Evolutionary conservation across 2,329 filamentous ascomycete species (phyloP), one percentile per base, ranked within the genome.

Genomic region (Aspergillus latus): DNA sequence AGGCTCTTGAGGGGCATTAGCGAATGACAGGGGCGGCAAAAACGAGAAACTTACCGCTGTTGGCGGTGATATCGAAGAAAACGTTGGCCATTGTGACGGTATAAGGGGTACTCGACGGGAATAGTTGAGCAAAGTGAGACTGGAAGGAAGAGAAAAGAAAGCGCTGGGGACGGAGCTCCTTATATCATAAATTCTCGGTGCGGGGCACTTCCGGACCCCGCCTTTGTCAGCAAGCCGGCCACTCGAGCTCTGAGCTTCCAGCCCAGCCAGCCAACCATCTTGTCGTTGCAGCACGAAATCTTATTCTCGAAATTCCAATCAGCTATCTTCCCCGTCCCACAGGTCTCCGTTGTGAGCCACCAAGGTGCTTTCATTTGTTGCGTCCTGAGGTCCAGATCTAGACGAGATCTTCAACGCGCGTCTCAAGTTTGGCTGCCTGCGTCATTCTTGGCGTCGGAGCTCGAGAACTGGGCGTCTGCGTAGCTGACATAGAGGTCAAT

Each of bases 1-100:
- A 9, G 54, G 16, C 6, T 9, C 54, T 56, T 26, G 11, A 34
- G 16, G 11, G 21, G 11, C 2, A 13, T 44, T 28, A 37, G 26
- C 26, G 15, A 30, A 6, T 9, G 6, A 4, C 21, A 39, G 29
- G 5, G 9, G 32, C 13, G 15, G 28, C 1, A 16, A 5, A 10
- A 13, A 2, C 10, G 30, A 5, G 7, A 7, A 26, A 16, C 42
- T 30, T 52, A 52, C 50, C 2, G 32, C 15, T 6, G 15, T 32
- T 21, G n/a, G 21, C 21, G 4, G 32, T 26, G 34, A 52, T n/a
- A 9, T 52, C 50, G n/a, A 52, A 52, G 50, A 16, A 52, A 44
- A 52, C 50, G 50, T 52, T 52, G 15, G 50, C 2, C 50, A 52
- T 52, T 46, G 15, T 52, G 50, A 52, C 13, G n/a, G 29, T 8